These are phyloP conservation scores for Clitopilus hobsonii DNA, from an alignment of 768 basidiomycete species.

Conservation along the genomic window DNA sequence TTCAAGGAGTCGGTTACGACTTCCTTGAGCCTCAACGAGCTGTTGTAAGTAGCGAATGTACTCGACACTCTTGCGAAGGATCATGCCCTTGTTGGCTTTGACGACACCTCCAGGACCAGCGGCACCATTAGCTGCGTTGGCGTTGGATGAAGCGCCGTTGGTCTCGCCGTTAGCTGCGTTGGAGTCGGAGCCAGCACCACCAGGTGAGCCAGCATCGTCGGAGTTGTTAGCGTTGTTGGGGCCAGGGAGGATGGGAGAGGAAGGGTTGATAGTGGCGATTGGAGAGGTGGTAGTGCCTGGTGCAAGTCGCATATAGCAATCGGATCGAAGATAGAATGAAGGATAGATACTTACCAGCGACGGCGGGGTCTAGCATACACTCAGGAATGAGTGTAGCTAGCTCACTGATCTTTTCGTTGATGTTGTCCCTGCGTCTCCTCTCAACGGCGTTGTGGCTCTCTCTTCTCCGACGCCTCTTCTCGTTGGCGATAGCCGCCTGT, in stretches of 20 bases:
- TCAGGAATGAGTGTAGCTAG: conserved; percentile 87
- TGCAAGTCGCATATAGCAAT: neutral
- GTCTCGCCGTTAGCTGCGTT: neutral
- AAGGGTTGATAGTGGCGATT: conserved; percentile 8
- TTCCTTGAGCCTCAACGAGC: conserved; percentile 75
- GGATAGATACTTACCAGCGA: conserved; percentile 11
- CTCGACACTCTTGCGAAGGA: conserved; percentile 78
- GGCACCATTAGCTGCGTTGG: conserved; percentile 4
- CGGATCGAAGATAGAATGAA: neutral
- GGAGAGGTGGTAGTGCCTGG: neutral
- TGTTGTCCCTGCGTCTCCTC: conserved; percentile 81
- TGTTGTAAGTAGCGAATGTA: conserved; percentile 84
- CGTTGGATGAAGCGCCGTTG: neutral
- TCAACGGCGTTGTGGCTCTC: conserved; percentile 95
- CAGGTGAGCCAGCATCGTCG: neutral
- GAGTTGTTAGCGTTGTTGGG: neutral
- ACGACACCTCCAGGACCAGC: conserved; percentile 41
- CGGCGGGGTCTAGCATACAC: conserved; percentile 61
- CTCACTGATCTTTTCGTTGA: conserved; percentile 93
- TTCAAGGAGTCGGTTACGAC: conserved; percentile 76
- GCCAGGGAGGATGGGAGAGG: conserved; percentile 6
- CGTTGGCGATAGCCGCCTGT: conserved; percentile 61
- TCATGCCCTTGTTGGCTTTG: conserved; percentile 96
- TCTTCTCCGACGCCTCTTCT: conserved; percentile 75
- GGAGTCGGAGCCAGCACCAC: neutral